phyloP scores from a whole-genome alignment of 371 early-diverging fungal genomes.

The Smittium culicis region DNA sequence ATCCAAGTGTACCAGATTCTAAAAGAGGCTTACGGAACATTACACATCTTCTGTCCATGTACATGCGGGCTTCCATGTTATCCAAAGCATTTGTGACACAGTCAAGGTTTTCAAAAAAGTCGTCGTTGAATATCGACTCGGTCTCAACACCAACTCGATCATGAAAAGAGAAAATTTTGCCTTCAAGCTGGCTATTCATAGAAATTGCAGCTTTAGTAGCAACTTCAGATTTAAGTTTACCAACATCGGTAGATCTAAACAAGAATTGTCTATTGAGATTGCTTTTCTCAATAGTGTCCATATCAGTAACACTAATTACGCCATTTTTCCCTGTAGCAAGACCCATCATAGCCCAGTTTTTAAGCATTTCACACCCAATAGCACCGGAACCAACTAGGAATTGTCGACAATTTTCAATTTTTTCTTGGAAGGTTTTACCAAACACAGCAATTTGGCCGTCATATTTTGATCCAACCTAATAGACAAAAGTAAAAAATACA shows the following conservation, averaged over 20 bases:
- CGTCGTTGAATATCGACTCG: conserved; percentile 90
- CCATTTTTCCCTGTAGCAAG: conserved; percentile 81
- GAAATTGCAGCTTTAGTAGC: conserved; percentile 81
- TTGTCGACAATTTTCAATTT: conserved; percentile 70
- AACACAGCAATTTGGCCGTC: conserved; percentile 92
- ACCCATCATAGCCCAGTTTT: conserved; percentile 99
- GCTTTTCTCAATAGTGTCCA: conserved; percentile 73
- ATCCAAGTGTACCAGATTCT: conserved; percentile 99
- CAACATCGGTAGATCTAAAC: conserved; percentile 63
- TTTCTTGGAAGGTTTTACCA: conserved; percentile 81
- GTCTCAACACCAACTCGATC: conserved; percentile 96
- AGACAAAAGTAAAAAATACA: background rate
- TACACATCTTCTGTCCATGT: conserved; percentile 97
- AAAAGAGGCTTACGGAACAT: conserved; percentile 89
- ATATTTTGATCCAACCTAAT: conserved; percentile 61
- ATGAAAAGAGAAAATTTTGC: conserved; percentile 72
- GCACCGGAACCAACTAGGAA: conserved; percentile 99
- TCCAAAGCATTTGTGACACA: conserved; percentile 98
- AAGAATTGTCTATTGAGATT: conserved; percentile 70
- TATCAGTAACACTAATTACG: conserved; percentile 89
- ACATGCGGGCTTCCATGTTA: conserved; percentile 97
- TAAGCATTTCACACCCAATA: conserved; percentile 99
- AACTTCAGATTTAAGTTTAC: conserved; percentile 89
- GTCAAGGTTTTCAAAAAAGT: conserved; percentile 77
- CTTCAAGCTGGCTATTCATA: conserved; percentile 84